Evolutionary conservation across 352 stramenopile species (phyloP).

Genomic region (Elongisporangium senticosum): DNA sequence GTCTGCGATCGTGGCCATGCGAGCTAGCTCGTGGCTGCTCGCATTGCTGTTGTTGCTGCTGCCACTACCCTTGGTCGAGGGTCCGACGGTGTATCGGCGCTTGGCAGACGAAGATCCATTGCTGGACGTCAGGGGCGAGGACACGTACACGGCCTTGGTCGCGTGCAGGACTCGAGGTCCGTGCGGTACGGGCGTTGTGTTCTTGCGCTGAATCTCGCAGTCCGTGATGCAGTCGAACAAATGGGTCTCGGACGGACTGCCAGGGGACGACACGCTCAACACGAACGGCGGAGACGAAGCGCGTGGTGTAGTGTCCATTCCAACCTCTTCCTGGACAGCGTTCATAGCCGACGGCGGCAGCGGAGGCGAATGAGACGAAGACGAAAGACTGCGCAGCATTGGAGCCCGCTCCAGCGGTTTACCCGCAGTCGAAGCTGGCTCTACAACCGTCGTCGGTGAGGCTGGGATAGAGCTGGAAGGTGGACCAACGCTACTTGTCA

Average conservation of each 20-base stretch:
- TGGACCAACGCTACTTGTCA: neutral
- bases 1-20: constrained; percentile 11
- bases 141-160: constrained; percentile 66
- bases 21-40: constrained; percentile 25
- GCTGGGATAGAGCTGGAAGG: neutral
- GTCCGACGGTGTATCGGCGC: neutral
- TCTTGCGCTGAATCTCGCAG: constrained; percentile 29
- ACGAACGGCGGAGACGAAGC: neutral
- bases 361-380: constrained; percentile 5
- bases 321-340: neutral
- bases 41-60: constrained; percentile 9
- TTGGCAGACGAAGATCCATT: neutral
- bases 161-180: constrained; percentile 56
- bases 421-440: neutral
- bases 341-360: constrained; percentile 1
- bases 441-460: neutral
- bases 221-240: constrained; percentile 55
- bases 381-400: constrained; percentile 11
- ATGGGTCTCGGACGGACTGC: constrained; percentile 18
- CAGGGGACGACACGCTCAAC: neutral
- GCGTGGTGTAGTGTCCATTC: neutral
- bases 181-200: constrained; percentile 25
- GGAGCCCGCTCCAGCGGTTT: constrained; percentile 5
- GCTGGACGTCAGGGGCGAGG: constrained; percentile 23
- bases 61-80: neutral